Evolutionary conservation across 2,329 filamentous ascomycete genomes (phyloP).

Genomic region (Aphanocladium album): DNA sequence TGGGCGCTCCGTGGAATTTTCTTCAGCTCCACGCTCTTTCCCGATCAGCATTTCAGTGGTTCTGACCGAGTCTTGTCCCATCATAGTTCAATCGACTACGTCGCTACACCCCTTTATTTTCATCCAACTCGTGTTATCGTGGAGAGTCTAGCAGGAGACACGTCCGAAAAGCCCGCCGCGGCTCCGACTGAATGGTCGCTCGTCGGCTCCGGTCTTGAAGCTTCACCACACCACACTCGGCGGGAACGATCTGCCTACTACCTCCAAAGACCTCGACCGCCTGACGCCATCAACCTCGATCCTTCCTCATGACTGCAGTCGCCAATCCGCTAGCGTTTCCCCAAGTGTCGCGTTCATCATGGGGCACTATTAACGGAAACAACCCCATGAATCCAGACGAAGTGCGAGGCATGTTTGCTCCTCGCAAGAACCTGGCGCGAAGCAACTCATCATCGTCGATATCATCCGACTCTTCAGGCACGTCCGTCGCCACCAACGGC

Average conservation of each 20-base stretch:
- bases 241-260: slow-evolving; percentile 13
- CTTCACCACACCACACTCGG: not conserved
- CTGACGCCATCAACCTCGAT: slow-evolving; percentile 19
- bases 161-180: not conserved
- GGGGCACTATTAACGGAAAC: slow-evolving; percentile 54
- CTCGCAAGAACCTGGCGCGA: slow-evolving; percentile 79
- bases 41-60: not conserved
- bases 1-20: not conserved
- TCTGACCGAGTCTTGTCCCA: slow-evolving; percentile 4
- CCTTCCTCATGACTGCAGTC: slow-evolving; percentile 60
- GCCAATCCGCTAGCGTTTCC: slow-evolving; percentile 60
- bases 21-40: not conserved
- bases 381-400: slow-evolving; percentile 78
- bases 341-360: slow-evolving; percentile 60
- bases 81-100: slow-evolving; percentile 5
- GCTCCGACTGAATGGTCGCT: slow-evolving; percentile 12
- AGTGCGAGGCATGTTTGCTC: slow-evolving; percentile 80
- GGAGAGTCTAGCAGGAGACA: not conserved
- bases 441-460: slow-evolving; percentile 89
- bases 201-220: slow-evolving; percentile 6
- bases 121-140: not conserved
- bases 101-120: not conserved
- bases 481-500: slow-evolving; percentile 58
- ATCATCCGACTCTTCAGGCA: slow-evolving; percentile 58
- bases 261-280: slow-evolving; percentile 19